Percentiles rank a stretch among this genome's conserved stretches.
phyloP scores from a whole-genome alignment of 441 rosid species.

The Kokia cookei region DNA sequence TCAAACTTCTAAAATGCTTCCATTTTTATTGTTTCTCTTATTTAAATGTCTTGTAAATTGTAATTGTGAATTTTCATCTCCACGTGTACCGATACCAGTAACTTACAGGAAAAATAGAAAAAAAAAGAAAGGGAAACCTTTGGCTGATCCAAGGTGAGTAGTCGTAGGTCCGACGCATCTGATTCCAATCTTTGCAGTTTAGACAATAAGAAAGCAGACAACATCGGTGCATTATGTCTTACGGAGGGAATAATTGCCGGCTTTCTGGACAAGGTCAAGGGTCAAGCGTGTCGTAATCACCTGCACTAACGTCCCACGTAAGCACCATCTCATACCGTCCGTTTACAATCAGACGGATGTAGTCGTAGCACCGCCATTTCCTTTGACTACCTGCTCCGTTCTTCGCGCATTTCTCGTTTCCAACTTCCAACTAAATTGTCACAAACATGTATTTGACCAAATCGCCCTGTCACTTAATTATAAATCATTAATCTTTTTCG shows the following conservation, averaged over 20 bases:
- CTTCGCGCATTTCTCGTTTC: not conserved
- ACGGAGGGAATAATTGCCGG: conserved; percentile 9
- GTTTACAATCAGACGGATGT: not conserved
- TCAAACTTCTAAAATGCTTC: not conserved
- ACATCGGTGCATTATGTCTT: not conserved
- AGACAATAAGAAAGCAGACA: not conserved
- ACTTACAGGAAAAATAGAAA: not conserved
- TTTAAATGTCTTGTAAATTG: no score
- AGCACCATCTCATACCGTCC: not conserved
- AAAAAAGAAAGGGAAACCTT: not conserved
- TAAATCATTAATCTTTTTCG: not conserved
- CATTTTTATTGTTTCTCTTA: no score
- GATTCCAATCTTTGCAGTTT: conserved; percentile 4
- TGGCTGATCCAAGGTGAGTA: not conserved
- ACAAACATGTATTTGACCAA: not conserved
- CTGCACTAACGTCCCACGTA: not conserved
- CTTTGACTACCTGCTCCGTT: not conserved
- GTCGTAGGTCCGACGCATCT: not conserved
- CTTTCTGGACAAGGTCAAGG: conserved; percentile 6
- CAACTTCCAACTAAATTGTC: not conserved
- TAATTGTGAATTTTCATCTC: not conserved
- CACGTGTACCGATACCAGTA: not conserved
- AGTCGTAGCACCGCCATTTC: not conserved
- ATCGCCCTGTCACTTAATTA: not conserved
- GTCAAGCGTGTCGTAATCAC: not conserved